These are phyloP conservation scores for Pseudocercospora vitis DNA, from an alignment of 2,329 filamentous ascomycete genomes.

Conservation along the genomic window DNA sequence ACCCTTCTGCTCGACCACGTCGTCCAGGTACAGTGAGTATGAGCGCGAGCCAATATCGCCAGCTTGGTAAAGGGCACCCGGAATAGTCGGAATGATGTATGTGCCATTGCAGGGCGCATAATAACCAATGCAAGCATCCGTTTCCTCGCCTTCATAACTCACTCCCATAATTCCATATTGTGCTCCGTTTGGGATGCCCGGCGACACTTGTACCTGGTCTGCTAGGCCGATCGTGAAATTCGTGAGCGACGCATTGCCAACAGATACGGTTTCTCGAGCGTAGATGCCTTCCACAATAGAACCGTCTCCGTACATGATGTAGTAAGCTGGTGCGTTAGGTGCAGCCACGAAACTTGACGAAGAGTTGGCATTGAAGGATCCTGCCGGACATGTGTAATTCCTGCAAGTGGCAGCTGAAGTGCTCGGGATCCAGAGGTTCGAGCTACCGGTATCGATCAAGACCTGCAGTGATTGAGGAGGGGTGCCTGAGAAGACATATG, in stretches of 20 bases:
- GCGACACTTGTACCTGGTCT: neutral
- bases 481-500: neutral
- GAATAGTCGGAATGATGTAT: neutral
- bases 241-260: neutral
- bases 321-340: neutral
- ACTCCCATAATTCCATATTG: slow-evolving; percentile 2
- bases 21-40: neutral
- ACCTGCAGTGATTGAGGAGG: slow-evolving; percentile 1
- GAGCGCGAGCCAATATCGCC: neutral
- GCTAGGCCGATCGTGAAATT: neutral
- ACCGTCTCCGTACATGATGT: neutral
- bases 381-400: slow-evolving; percentile 2
- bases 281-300: neutral
- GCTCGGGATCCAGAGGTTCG: neutral
- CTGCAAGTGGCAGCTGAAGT: neutral
- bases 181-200: neutral
- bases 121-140: neutral
- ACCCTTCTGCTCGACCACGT: neutral
- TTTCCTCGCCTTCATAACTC: slow-evolving; percentile 3
- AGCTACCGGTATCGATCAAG: neutral
- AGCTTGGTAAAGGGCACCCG: neutral
- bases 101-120: neutral
- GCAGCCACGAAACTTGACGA: neutral
- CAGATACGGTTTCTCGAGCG: neutral
- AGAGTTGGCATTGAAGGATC: neutral